Evolutionary conservation across 306 rosid species (phyloP).

Genomic region (Prunus mira): DNA sequence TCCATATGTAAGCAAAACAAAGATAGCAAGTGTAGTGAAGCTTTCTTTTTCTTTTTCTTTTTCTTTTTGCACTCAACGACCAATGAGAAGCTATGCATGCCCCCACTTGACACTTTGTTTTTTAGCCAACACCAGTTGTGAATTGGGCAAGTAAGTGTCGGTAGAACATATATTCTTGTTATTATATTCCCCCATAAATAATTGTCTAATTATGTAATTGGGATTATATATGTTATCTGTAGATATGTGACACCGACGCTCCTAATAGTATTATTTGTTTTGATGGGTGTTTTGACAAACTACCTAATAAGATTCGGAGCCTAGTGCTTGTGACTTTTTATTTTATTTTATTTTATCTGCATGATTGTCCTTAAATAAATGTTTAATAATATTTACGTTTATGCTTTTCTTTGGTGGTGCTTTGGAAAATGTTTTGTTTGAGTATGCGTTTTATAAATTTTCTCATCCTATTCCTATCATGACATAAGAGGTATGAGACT

Average conservation of each 20-base stretch:
- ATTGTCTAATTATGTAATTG: neutral
- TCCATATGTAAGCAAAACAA: neutral
- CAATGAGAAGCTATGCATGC: constrained; percentile 1
- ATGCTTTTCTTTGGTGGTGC: neutral
- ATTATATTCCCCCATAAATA: neutral
- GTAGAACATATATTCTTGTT: neutral
- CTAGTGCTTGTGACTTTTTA: neutral
- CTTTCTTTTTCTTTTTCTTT: neutral
- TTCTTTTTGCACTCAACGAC: neutral
- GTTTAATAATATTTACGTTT: neutral
- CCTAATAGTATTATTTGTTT: neutral
- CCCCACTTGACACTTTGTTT: constrained; percentile 6
- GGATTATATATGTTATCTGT: neutral
- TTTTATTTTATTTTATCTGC: neutral
- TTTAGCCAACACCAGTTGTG: constrained; percentile 1
- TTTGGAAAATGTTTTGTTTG: neutral
- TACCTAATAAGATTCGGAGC: constrained; percentile 19
- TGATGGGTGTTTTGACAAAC: constrained; percentile 8
- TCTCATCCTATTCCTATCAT: neutral
- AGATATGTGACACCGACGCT: constrained; percentile 6
- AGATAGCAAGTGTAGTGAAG: neutral
- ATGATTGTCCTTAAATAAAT: too few species aligned
- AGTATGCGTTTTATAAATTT: neutral
- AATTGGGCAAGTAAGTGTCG: neutral
- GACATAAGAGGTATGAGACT: neutral